Evolutionary conservation across 495 filamentous ascomycete species (phyloP).

Genomic region (Talaromyces wortmannii): DNA sequence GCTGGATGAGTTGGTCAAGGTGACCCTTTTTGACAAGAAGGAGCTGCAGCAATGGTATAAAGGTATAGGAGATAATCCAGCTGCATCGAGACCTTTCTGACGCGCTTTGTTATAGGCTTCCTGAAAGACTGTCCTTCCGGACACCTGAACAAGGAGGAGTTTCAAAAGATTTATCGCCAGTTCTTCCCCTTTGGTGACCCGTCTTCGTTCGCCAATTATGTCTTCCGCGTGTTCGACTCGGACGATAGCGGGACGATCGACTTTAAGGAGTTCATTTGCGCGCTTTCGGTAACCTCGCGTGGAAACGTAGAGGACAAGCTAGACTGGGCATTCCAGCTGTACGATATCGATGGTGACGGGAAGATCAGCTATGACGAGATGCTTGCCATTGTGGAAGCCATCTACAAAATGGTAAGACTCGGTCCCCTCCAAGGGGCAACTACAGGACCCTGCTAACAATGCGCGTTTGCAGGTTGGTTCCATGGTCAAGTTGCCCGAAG

Average conservation of each 20-base stretch:
- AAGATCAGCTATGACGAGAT: slow-evolving; percentile 99
- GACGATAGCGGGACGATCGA: slow-evolving; percentile 97
- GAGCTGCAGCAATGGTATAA: slow-evolving; percentile 99
- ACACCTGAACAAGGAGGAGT: slow-evolving; percentile 94
- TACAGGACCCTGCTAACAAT: slow-evolving; percentile 3
- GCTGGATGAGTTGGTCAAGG: slow-evolving; percentile 88
- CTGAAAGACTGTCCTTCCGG: slow-evolving; percentile 96
- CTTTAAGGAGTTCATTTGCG: slow-evolving; percentile 99
- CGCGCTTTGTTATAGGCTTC: slow-evolving; percentile 59
- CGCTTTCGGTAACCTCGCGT: slow-evolving; percentile 89
- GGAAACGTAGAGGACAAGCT: slow-evolving; percentile 99
- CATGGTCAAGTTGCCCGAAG: slow-evolving; percentile 97
- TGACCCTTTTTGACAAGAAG: slow-evolving; percentile 99
- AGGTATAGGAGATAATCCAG: slow-evolving; percentile 47
- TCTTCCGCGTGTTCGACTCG: slow-evolving; percentile 97
- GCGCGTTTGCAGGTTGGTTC: slow-evolving; percentile 70
- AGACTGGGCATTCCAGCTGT: slow-evolving; percentile 98
- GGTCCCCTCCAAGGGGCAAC: background rate
- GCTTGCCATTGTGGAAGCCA: slow-evolving; percentile 96
- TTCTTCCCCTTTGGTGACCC: slow-evolving; percentile 99
- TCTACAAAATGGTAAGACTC: slow-evolving; percentile 91
- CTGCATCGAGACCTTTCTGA: background rate
- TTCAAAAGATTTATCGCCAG: slow-evolving; percentile 98
- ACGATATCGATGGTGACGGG: slow-evolving; percentile 97
- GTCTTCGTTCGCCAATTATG: slow-evolving; percentile 94